These are phyloP conservation scores for Pseudocercospora eumusae DNA, from an alignment of 2,329 filamentous ascomycete species.

Conservation along the genomic window DNA sequence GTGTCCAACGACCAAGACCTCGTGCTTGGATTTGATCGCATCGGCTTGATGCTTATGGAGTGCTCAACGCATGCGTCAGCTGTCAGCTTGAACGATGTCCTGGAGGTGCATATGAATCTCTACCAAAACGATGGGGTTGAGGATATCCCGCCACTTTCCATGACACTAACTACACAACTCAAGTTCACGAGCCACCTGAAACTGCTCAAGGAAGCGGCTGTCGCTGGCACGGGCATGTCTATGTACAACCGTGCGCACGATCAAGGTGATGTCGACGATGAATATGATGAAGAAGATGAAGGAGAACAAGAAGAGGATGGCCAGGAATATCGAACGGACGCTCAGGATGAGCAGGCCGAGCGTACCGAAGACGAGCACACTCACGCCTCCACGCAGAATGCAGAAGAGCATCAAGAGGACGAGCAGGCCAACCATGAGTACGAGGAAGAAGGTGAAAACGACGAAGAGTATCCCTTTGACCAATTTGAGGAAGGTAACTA, in stretches of 20 bases:
- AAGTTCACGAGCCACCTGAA: conserved; percentile 57
- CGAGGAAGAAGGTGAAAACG: conserved; percentile 13
- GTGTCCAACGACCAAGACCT: conserved; percentile 60
- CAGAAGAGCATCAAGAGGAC: conserved; percentile 23
- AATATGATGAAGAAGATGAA: conserved; percentile 24
- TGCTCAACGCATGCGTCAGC: conserved; percentile 52
- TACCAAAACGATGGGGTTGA: conserved; percentile 60
- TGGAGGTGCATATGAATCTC: conserved; percentile 61
- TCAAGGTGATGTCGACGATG: conserved; percentile 24
- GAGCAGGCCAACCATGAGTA: conserved; percentile 17
- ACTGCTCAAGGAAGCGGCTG: conserved; percentile 55
- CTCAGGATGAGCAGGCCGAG: conserved; percentile 11
- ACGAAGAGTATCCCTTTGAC: conserved; percentile 16
- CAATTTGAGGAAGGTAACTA: conserved; percentile 18
- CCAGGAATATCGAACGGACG: conserved; percentile 11
- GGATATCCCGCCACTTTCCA: conserved; percentile 57
- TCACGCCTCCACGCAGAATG: conserved; percentile 15
- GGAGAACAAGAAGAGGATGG: conserved; percentile 16
- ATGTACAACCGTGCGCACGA: conserved; percentile 42
- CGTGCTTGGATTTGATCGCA: conserved; percentile 55
- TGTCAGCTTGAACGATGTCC: conserved; percentile 58
- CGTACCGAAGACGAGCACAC: conserved; percentile 6
- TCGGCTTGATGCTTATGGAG: conserved; percentile 60
- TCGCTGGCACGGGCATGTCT: conserved; percentile 60
- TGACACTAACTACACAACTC: conserved; percentile 57